Evolutionary conservation across 306 rosid species (phyloP).

Genomic region (Sicyos baderoa): DNA sequence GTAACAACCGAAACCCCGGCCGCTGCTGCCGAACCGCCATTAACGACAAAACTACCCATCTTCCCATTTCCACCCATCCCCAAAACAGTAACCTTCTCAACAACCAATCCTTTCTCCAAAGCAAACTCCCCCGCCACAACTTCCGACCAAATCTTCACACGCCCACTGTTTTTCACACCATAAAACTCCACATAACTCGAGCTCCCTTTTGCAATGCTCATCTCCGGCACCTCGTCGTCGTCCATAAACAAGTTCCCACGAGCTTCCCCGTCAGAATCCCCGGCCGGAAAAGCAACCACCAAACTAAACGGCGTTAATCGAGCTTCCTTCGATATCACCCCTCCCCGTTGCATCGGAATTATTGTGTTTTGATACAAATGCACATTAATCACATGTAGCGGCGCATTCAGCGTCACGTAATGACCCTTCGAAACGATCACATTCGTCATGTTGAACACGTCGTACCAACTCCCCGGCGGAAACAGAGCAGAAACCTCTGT

Average conservation of each 20-base stretch:
- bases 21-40: conserved; percentile 33
- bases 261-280: conserved; percentile 53
- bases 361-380: conserved; percentile 77
- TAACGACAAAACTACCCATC: conserved; percentile 40
- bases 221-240: conserved; percentile 66
- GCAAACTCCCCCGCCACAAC: conserved; percentile 79
- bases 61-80: conserved; percentile 51
- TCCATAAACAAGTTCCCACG: conserved; percentile 66
- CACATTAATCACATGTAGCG: conserved; percentile 73
- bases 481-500: conserved; percentile 67
- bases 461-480: conserved; percentile 88
- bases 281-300: conserved; percentile 56
- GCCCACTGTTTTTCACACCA: conserved; percentile 44
- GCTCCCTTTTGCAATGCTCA: conserved; percentile 58
- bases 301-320: conserved; percentile 70
- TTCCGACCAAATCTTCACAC: conserved; percentile 71
- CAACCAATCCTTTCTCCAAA: conserved; percentile 48
- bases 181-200: conserved; percentile 60
- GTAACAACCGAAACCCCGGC: conserved; percentile 27
- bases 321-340: conserved; percentile 66
- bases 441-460: conserved; percentile 53
- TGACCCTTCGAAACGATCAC: conserved; percentile 47
- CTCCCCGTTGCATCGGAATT: conserved; percentile 86
- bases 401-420: conserved; percentile 64
- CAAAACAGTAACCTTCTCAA: conserved; percentile 55